A percentile compares a stretch with the other conserved stretches of the same genome.
These are phyloP conservation scores for Hanseniaspora taiwanica DNA, from an alignment of 805 yeast species.

Conservation along the genomic window DNA sequence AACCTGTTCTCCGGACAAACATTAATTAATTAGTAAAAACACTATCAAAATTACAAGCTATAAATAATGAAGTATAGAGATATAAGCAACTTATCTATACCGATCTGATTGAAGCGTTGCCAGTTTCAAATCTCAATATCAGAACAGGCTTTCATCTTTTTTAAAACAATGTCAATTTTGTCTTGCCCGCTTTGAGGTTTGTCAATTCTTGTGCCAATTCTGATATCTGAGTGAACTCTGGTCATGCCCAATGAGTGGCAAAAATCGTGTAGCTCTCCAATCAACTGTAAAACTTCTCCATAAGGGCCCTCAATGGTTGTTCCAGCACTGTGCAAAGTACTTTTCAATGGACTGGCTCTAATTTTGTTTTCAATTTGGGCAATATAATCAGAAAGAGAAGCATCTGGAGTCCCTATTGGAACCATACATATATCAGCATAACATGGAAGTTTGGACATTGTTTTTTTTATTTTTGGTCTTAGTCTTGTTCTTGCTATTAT, in stretches of 20 bases:
- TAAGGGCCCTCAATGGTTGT: conserved; percentile 89
- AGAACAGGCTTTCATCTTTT: no score
- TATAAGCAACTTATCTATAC: no score
- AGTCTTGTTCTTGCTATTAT: neutral
- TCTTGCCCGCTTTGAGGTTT: conserved; percentile 61
- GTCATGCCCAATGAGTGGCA: conserved; percentile 59
- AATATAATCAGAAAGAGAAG: conserved; percentile 74
- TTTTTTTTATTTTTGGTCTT: neutral
- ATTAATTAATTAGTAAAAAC: no score
- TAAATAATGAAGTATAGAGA: no score
- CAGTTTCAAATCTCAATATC: no score
- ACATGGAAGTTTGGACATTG: conserved; percentile 25
- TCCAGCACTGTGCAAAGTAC: conserved; percentile 81
- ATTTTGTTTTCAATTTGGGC: conserved; percentile 56
- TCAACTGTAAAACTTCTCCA: conserved; percentile 69
- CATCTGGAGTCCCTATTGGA: conserved; percentile 70
- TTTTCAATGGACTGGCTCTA: conserved; percentile 45
- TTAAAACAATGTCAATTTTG: conserved; percentile 52
- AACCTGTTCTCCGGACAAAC: no score
- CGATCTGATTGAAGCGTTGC: no score
- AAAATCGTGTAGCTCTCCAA: conserved; percentile 64
- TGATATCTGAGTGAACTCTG: conserved; percentile 72
- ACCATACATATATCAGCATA: conserved; percentile 78
- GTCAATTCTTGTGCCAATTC: conserved; percentile 78
- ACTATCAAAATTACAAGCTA: no score